A percentile compares a stretch with the other conserved stretches of the same genome.
Evolutionary conservation across 345 rosid genomes (phyloP).

Genomic region (Gossypium stocksii): DNA sequence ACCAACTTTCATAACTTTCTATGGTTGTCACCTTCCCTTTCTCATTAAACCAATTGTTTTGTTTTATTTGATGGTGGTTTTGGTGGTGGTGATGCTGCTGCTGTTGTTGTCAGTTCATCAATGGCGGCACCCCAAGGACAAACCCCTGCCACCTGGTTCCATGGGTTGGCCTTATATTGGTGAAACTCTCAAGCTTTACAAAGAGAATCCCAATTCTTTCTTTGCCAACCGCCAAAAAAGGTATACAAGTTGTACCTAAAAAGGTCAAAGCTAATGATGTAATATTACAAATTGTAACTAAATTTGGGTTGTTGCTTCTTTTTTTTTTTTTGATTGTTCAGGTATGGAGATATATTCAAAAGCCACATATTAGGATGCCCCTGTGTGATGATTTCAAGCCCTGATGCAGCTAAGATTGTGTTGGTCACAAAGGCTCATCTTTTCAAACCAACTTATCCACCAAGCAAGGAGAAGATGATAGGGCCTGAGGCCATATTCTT

Average conservation of each 20-base stretch:
- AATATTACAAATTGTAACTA: neutral
- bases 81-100: conserved; percentile 10
- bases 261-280: neutral
- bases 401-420: conserved; percentile 69
- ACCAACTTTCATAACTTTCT: neutral
- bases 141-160: conserved; percentile 76
- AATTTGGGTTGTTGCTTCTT: neutral
- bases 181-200: conserved; percentile 79
- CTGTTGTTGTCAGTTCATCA: conserved; percentile 23
- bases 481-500: conserved; percentile 85
- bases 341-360: conserved; percentile 86
- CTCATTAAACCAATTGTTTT: conserved; percentile 10
- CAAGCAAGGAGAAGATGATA: conserved; percentile 83
- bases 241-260: conserved; percentile 26
- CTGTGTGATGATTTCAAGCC: conserved; percentile 93
- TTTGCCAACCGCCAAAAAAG: conserved; percentile 68
- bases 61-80: conserved; percentile 12
- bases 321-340: conserved; percentile 4
- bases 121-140: conserved; percentile 36
- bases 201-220: conserved; percentile 79
- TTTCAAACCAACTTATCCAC: conserved; percentile 89
- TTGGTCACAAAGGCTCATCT: conserved; percentile 64
- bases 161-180: conserved; percentile 98
- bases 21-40: conserved; percentile 12
- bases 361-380: conserved; percentile 93